Base-by-base conservation (phyloP, 1,284 basidiomycete genomes). In the Leccinum subrobustum region DNA sequence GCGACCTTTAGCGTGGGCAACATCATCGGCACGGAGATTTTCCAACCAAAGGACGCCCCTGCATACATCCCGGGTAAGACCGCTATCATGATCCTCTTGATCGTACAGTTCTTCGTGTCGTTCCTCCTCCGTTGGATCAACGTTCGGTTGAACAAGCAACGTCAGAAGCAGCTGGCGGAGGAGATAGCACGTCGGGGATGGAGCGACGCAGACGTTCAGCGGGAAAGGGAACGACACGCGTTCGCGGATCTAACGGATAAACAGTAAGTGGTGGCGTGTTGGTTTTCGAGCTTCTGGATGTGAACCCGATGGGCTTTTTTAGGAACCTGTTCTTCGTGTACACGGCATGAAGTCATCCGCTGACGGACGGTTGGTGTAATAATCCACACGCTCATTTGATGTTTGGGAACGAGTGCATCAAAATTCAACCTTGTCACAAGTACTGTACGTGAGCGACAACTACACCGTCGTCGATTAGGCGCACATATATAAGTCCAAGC, bases 201-300 rank as follows among this genome's bases (percentile, higher is more conserved):
- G 76, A 68, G 64, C 1, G 68, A 70, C 11, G 70, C 67, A 8
- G 75, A 78, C 25, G 67, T 78, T 12, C 63, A 65, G 48, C 60
- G 66, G 39, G 70, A 77, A 60, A 64, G 68, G 2, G 73, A 75
- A 55, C 67, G 62, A 33, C 68, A 69, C 16, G 75, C 75, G 18
- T 78, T 78, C 62, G 63, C 66, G 53, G 75, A 78, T 59, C 51
- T 72, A 47, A 76, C 76, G 8, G 76, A 78, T 61, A 64, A 64
- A 31, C 71, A 68, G 67, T 64, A 44, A 62, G 72, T 70, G 51
- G 20, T 35, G 47, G 50, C 39, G 42, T 31, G 27, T 33, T 42
- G 4, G 18, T 44, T 18, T 20, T 44, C 9, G 52, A n/a, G 29
- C 47, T 47, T 37, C 42, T 33, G 16, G 42, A 52, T 47, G 57